Evolutionary conservation across 805 yeast genomes (phyloP), one percentile per base, ranked within the genome.

Genomic region (Saturnispora dispora): DNA sequence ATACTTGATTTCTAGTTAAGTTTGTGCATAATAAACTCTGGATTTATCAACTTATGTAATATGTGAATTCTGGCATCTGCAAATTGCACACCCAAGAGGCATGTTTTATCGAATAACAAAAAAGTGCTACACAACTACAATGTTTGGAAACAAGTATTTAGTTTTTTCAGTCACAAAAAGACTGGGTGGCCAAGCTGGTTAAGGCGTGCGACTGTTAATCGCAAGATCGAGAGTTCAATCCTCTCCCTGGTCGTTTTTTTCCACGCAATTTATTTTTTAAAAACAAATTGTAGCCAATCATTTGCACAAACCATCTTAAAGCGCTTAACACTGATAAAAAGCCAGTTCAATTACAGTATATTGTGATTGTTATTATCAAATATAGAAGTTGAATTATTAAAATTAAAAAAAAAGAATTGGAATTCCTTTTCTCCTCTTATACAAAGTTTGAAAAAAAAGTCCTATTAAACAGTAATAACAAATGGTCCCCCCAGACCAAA

Each of bases 121-220:
- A n/a, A n/a, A n/a, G n/a, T n/a, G n/a, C n/a, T n/a, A n/a, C n/a
- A n/a, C n/a, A n/a, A n/a, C n/a, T n/a, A n/a, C n/a, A n/a, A n/a
- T n/a, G n/a, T n/a, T n/a, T n/a, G n/a, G n/a, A n/a, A n/a, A n/a
- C n/a, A n/a, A n/a, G n/a, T n/a, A 8, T 32, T 2, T 11, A 2
- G 1, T 35, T 17, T 35, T 35, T 35, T 35, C 2, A 10, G 8
- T 5, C 15, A 37, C 13, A 37, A 40, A 40, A 1, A 11, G 77
- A 72, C 76, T 72, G 67, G 76, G 71, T 74, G 78, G 78, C 78
- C 79, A 75, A 75, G 78, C 68, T 74, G 78, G 78, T 73, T 63
- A 74, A 74, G 78, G 78, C 78, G 76, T 74, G 77, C 78, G 79
- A 75, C 79, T 75, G 79, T 75, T 75, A 75, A 75, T 75, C 79